phyloP scores from a whole-genome alignment of 192 early-diverging fungal genomes.

The Thoreauomyces humboldtii region DNA sequence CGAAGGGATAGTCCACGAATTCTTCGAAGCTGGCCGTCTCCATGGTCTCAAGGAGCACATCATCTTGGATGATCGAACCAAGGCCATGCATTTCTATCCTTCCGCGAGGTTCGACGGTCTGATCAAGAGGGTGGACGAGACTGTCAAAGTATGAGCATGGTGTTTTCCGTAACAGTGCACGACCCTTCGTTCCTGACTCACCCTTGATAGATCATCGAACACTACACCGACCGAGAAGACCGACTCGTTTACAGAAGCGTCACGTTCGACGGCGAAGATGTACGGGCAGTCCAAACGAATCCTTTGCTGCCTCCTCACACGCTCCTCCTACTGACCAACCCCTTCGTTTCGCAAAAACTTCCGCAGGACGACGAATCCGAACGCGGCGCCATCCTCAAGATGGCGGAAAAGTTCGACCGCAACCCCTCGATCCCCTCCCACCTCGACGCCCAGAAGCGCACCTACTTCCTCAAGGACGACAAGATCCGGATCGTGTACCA shows the following conservation, averaged over 20 bases:
- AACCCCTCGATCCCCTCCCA: conserved; percentile 36
- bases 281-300: neutral
- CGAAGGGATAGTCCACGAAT: conserved; percentile 45
- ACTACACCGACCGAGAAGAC: conserved; percentile 55
- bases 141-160: conserved; percentile 41
- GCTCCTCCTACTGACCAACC: too few relatives aligned
- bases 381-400: conserved; percentile 43
- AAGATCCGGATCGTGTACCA: conserved; percentile 57
- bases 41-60: conserved; percentile 58
- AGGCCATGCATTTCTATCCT: conserved; percentile 56
- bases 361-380: conserved; percentile 14
- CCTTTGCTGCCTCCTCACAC: too few relatives aligned
- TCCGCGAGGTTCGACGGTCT: conserved; percentile 53
- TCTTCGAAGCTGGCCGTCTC: conserved; percentile 51
- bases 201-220: conserved; percentile 39
- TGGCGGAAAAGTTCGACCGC: conserved; percentile 57
- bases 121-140: conserved; percentile 45
- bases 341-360: too few relatives aligned
- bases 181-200: neutral
- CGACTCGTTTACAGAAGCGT: conserved; percentile 51
- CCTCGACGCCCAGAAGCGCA: conserved; percentile 50
- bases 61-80: conserved; percentile 46
- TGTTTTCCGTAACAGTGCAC: neutral
- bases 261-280: conserved; percentile 41
- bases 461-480: conserved; percentile 55